Percentiles rank a stretch among this genome's conserved stretches.
These are phyloP conservation scores for Ocimum tenuiflorum DNA, from an alignment of 257 asterid species.

Conservation along the genomic window DNA sequence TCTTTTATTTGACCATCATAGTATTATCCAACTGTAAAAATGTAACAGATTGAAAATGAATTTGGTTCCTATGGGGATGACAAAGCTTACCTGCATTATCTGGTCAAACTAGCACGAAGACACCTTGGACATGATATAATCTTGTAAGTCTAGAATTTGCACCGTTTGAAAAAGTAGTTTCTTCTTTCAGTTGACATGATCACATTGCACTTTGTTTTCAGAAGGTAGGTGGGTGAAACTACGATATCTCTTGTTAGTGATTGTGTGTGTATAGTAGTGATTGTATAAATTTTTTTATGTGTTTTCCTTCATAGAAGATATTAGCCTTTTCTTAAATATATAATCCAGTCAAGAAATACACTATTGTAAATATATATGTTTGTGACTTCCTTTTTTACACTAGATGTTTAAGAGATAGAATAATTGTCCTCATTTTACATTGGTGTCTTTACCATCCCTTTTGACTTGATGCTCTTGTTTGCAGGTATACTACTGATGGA, in stretches of 20 bases:
- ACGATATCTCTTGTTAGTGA: background rate
- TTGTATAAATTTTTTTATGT: too few relatives aligned
- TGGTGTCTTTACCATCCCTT: background rate
- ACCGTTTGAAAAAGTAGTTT: slow-evolving; percentile 1
- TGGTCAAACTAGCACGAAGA: slow-evolving; percentile 67
- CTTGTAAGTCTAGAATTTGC: slow-evolving; percentile 45
- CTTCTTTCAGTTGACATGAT: background rate
- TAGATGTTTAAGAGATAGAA: background rate
- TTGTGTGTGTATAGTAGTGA: too few relatives aligned
- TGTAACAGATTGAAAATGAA: slow-evolving; percentile 87
- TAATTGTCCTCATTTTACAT: slow-evolving; percentile 5
- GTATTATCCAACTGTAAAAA: slow-evolving; percentile 24
- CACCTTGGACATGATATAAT: slow-evolving; percentile 71
- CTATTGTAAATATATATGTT: background rate
- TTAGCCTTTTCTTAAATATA: too few relatives aligned
- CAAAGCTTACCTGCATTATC: slow-evolving; percentile 73
- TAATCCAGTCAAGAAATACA: too few relatives aligned
- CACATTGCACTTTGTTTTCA: slow-evolving; percentile 1
- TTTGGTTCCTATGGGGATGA: slow-evolving; percentile 92
- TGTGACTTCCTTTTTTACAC: background rate
- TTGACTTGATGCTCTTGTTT: slow-evolving; percentile 20
- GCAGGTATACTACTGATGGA: slow-evolving; percentile 95
- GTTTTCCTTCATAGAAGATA: too few relatives aligned
- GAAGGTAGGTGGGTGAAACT: background rate
- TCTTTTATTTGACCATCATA: background rate